Evolutionary conservation across 2,329 filamentous ascomycete species (phyloP).

Genomic region (Akanthomyces uredinophilus): DNA sequence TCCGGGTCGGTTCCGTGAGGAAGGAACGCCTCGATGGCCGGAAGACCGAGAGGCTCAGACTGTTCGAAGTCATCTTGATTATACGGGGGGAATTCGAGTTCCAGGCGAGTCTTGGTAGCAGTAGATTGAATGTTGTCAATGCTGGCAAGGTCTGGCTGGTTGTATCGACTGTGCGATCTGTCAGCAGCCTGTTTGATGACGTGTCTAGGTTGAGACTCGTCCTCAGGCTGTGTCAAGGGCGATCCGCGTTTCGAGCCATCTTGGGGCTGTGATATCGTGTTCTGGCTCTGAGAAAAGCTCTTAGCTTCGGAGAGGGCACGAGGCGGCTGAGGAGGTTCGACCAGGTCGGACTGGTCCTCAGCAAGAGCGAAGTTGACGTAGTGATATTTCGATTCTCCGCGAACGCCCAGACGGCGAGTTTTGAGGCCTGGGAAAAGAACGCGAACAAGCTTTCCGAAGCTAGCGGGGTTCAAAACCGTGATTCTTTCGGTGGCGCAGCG

Average conservation of each 20-base stretch:
- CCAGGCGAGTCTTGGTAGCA: slow-evolving; percentile 52
- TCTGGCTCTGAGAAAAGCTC: slow-evolving; percentile 45
- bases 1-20: slow-evolving; percentile 79
- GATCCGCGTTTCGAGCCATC: slow-evolving; percentile 17
- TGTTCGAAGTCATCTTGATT: slow-evolving; percentile 48
- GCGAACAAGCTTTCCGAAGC: slow-evolving; percentile 93
- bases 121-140: slow-evolving; percentile 56
- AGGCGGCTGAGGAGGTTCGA: slow-evolving; percentile 41
- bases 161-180: slow-evolving; percentile 48
- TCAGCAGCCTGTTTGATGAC: slow-evolving; percentile 17
- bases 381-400: slow-evolving; percentile 97
- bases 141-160: slow-evolving; percentile 50
- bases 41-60: slow-evolving; percentile 70
- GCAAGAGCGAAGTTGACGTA: slow-evolving; percentile 66
- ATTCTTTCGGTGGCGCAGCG: slow-evolving; percentile 90
- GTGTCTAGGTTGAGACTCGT: slow-evolving; percentile 18
- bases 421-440: slow-evolving; percentile 95
- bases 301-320: slow-evolving; percentile 45
- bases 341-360: slow-evolving; percentile 50
- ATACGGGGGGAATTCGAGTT: slow-evolving; percentile 56
- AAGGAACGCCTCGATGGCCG: slow-evolving; percentile 77
- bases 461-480: slow-evolving; percentile 91
- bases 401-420: slow-evolving; percentile 83
- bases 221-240: slow-evolving; percentile 27
- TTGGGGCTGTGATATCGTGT: slow-evolving; percentile 32